Base-by-base conservation (phyloP, 176 grass and related monocot species). In the Ensete glaucum region DNA sequence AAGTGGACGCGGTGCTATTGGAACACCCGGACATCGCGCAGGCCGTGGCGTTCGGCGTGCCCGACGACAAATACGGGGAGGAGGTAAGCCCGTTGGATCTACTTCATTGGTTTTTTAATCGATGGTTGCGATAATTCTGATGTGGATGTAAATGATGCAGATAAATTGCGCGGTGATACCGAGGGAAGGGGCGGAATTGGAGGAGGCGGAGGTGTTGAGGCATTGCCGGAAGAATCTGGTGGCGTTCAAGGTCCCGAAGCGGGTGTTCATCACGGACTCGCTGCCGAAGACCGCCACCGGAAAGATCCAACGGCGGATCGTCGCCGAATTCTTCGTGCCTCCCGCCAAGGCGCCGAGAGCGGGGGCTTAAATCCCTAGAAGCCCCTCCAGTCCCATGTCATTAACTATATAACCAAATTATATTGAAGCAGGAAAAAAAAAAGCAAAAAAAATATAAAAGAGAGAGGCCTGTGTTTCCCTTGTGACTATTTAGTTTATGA, bases 271-370 rank as follows among this genome's bases (percentile, higher is more conserved):
- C 84, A 88, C 94, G 27, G 72, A 84, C 50, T 83, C 87, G 11
- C 88, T 98, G 8, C 94, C 94, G n/a, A 93, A 93, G 88, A 98
- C 94, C 8, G 94, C 94, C 13, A 91, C 88, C 12, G 94, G 94
- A 0, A 98, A 98, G 82, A 98, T 98, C 64, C 94, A 98, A 78
- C 81, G 94, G 7, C 88, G 90, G 71, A 84, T 91, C 56, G 88
- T 98, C 0, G 86, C 94, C 13, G 65, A 93, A 53, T 90, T 91
- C 54, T 98, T 98, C 68, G 68, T 85, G 1, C 20, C 17, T 10
- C 71, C 80, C 0, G 26, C 77, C 51, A 86, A 59, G 25, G 86
- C 81, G 8, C 69, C 34, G 2, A 49, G 69, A 19, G 69, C 69
- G n/a, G 69, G 69, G 9, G 69, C 69, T 3, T 71, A 71, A 52